Evolutionary conservation across 2,329 filamentous ascomycete genomes (phyloP).

Genomic region (Lachnellula cervina): DNA sequence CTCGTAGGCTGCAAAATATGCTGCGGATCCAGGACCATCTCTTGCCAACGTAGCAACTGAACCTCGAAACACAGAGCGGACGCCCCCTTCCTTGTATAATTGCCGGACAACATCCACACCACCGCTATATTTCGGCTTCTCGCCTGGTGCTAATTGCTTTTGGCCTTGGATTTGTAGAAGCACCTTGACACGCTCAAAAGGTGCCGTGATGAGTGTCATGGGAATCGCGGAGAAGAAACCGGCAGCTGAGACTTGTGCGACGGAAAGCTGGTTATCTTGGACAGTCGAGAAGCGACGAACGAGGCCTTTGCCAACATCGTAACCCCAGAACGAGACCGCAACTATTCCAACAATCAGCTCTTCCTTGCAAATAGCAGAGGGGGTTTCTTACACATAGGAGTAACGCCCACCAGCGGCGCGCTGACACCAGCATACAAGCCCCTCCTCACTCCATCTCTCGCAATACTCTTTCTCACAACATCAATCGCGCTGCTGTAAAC

Average conservation of each 20-base stretch:
- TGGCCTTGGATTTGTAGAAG: conserved; percentile 97
- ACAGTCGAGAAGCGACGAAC: conserved; percentile 65
- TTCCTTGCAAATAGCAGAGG: no score
- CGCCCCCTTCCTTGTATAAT: conserved; percentile 84
- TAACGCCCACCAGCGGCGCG: conserved; percentile 90
- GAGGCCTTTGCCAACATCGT: conserved; percentile 89
- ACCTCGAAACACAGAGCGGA: conserved; percentile 89
- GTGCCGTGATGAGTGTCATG: conserved; percentile 97
- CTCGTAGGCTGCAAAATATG: conserved; percentile 97
- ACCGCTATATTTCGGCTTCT: conserved; percentile 88
- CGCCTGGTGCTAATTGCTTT: conserved; percentile 74
- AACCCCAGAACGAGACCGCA: conserved; percentile 75
- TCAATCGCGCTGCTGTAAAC: conserved; percentile 89
- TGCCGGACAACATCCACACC: conserved; percentile 87
- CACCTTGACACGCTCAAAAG: conserved; percentile 98
- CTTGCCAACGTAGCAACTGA: conserved; percentile 85
- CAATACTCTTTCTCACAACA: conserved; percentile 83
- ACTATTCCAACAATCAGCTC: conserved; percentile 39
- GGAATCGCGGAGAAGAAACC: conserved; percentile 98
- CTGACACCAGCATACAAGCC: conserved; percentile 96
- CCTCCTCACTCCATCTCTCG: conserved; percentile 72
- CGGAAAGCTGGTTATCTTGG: conserved; percentile 67
- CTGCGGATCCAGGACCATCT: conserved; percentile 87
- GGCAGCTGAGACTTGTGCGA: conserved; percentile 83
- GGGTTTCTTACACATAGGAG: conserved; percentile 82